Conservation (phyloP, 169 alveolate genomes). For the Eimeria necatrix region DNA sequence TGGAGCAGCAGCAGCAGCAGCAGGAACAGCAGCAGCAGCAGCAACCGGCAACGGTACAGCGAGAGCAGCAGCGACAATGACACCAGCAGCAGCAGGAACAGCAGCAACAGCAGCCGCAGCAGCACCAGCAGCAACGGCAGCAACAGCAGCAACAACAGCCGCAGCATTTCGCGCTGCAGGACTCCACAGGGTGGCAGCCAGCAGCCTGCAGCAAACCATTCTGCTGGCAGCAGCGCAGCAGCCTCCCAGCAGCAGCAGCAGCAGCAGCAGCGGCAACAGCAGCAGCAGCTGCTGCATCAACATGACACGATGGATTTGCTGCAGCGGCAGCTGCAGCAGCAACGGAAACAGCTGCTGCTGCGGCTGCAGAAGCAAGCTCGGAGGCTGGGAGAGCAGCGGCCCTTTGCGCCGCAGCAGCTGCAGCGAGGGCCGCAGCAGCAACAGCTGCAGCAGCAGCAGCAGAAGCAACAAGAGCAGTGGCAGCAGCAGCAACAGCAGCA, state of each 20-base stretch:
- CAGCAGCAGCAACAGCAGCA: constrained; percentile 28
- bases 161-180: neutral
- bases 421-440: neutral
- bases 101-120: constrained; percentile 5
- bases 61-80: neutral
- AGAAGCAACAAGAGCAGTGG: constrained; percentile 20
- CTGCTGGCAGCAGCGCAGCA: neutral
- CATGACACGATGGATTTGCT: neutral
- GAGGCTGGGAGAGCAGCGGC: constrained; percentile 2
- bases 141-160: constrained; percentile 49
- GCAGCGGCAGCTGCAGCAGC: neutral
- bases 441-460: constrained; percentile 22
- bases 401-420: constrained; percentile 1
- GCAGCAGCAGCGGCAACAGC: constrained; percentile 39
- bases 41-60: neutral
- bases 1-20: constrained; percentile 21
- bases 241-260: neutral
- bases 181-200: neutral
- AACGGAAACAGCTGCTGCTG: constrained; percentile 8
- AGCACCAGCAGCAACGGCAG: constrained; percentile 11
- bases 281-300: neutral
- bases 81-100: neutral
- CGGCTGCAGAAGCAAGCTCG: constrained; percentile 30
- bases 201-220: neutral
- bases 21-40: constrained; percentile 35